Conservation (phyloP, 768 basidiomycete species). For the Suillus weaverae region DNA sequence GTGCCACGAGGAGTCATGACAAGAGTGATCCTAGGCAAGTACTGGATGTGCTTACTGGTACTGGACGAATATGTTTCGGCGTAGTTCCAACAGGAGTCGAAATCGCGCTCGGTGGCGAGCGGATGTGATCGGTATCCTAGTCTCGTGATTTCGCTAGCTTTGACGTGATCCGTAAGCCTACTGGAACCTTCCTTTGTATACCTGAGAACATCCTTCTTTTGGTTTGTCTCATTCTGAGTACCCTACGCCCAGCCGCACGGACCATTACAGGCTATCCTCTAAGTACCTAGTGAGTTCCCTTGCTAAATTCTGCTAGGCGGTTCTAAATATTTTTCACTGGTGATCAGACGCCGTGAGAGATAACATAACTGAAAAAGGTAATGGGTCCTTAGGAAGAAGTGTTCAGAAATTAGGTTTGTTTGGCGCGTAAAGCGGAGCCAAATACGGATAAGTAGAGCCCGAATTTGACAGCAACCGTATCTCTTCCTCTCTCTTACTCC, state of each 20-base stretch:
- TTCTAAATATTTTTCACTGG: background rate
- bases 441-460: constrained; percentile 41
- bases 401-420: constrained; percentile 36
- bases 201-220: constrained; percentile 12
- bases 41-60: too few relatives aligned
- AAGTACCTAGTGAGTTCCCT: background rate
- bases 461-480: constrained; percentile 36
- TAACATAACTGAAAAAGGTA: constrained; percentile 8
- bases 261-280: constrained; percentile 9
- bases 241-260: constrained; percentile 31
- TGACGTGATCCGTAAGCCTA: constrained; percentile 35
- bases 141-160: constrained; percentile 21
- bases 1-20: too few relatives aligned
- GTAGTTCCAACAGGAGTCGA: background rate
- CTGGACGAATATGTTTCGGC: too few relatives aligned
- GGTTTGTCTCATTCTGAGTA: constrained; percentile 11
- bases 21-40: too few relatives aligned
- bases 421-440: constrained; percentile 41
- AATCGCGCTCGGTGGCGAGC: background rate
- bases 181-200: constrained; percentile 10
- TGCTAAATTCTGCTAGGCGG: background rate
- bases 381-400: too few relatives aligned
- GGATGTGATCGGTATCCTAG: constrained; percentile 27
- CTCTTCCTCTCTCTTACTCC: constrained; percentile 58
- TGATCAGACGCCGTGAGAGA: constrained; percentile 6